Base-by-base conservation (phyloP, 148 eudicot genomes). In the Amaranthus hypochondriacus region DNA sequence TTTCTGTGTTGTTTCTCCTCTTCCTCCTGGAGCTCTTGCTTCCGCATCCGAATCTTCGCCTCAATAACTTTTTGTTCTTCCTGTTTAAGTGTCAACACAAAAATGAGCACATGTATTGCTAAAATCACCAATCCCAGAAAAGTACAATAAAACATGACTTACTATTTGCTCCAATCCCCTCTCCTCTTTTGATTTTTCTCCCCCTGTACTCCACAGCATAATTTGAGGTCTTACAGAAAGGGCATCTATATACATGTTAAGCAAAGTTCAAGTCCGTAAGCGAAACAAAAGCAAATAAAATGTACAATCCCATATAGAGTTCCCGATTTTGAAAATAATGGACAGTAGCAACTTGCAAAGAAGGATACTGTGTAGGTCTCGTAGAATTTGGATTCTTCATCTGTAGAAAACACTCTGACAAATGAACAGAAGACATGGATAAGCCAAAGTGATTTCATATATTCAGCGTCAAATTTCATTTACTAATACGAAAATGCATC, bases 201-300 rank as follows among this genome's bases (percentile, higher is more conserved):
- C 99, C 99, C 51, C 94, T 87, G 77, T 92, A 96, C 84, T 96
- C 99, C 85, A 96, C 99, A 48, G 99, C 99, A 52, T 96, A 96
- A 73, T 88, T 92, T 53, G 88, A 86, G 14, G 89, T 90, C 84
- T 96, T 96, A 85, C 99, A 96, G 73, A 92, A 96, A 1, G 99
- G 99, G 73, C 99, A 96, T 71, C 99, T 96, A 75, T 60, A 50
- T 79, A 7, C 42, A 72, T 52, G 89, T 92, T 85, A 92, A 89
- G 91, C 66, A 76, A 77, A 44, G 13, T 28, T 12, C 55, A 42
- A 57, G 65, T 56, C 47, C 62, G 5, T 3, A 0, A n/a, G 43
- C 54, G 3, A 7, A 5, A 69, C 49, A 51, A 76, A 68, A 4
- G 8, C 73, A 53, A 50, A 66, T 2, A 66, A 53, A 6, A 64